Evolutionary conservation across 192 early-diverging fungal genomes (phyloP).

Genomic region (Chytriomyces sp.): DNA sequence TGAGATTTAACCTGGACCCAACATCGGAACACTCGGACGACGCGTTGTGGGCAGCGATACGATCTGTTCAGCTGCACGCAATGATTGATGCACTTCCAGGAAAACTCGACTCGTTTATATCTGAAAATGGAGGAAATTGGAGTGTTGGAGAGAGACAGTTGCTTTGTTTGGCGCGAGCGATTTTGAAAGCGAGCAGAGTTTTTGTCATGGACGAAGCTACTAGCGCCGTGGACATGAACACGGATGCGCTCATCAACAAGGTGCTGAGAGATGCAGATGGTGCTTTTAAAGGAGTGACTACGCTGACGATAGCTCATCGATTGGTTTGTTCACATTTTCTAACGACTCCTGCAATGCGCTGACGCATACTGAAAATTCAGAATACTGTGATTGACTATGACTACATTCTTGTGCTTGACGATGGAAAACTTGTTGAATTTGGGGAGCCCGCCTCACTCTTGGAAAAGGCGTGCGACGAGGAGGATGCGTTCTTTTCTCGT

Average conservation of each 20-base stretch:
- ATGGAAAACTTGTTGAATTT: slow-evolving; percentile 68
- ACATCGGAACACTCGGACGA: slow-evolving; percentile 60
- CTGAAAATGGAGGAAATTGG: slow-evolving; percentile 73
- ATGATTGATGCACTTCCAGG: slow-evolving; percentile 55
- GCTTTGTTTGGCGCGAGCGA: slow-evolving; percentile 40
- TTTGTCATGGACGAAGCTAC: slow-evolving; percentile 78
- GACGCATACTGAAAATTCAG: background rate
- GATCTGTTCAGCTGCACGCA: slow-evolving; percentile 36
- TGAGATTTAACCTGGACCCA: slow-evolving; percentile 77
- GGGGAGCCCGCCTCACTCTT: slow-evolving; percentile 52
- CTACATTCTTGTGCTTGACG: slow-evolving; percentile 72
- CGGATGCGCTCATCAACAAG: slow-evolving; percentile 69
- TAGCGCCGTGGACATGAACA: slow-evolving; percentile 56
- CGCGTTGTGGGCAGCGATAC: slow-evolving; percentile 68
- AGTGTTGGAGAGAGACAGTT: slow-evolving; percentile 40
- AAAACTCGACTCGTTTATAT: slow-evolving; percentile 51
- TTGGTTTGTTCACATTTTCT: slow-evolving; percentile 52
- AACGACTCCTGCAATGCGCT: slow-evolving; percentile 27
- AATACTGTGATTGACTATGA: slow-evolving; percentile 67
- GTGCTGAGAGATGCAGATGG: slow-evolving; percentile 47
- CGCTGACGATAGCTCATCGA: slow-evolving; percentile 59
- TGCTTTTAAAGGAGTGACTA: slow-evolving; percentile 48
- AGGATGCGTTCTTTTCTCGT: slow-evolving; percentile 42
- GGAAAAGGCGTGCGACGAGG: slow-evolving; percentile 27
- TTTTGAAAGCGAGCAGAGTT: slow-evolving; percentile 42